Base-by-base conservation (phyloP, 306 rosid species). In the Vigna trinervia region DNA sequence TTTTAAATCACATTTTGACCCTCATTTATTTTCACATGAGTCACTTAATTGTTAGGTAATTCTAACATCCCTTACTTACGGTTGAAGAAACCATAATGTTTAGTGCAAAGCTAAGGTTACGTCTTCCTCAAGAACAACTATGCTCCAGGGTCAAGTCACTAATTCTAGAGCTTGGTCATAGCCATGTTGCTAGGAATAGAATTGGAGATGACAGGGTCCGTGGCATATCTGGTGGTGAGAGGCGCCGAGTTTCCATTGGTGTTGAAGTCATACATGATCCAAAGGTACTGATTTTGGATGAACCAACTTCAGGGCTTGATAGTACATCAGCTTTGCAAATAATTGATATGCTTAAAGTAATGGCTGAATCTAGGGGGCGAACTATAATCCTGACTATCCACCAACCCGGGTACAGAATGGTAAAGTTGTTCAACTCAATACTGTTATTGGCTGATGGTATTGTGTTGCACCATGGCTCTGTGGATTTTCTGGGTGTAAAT, bases 41-140 rank as follows among this genome's bases (percentile, higher is more conserved):
- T 23, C 26, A 23, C 26, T 22, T 22, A 22, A 22, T 17, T 0
- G 23, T 22, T 22, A 1, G 26, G 1, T 23, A 23, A 23, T 23
- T 23, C 26, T 23, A 23, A 23, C 22, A 20, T 17, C 19, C 19
- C 34, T 80, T 94, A 59, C 97, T 94, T 14, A 88, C 97, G 0
- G 96, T 94, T 43, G 90, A 92, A 83, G 98, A 94, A 89, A 94
- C 97, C 86, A 71, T 94, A 22, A 82, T 87, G 87, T 94, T 91
- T 59, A 90, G 94, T 38, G 94, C 93, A 70, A 73, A 84, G 74
- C 85, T 89, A 53, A 81, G 93, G 79, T 51, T 89, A 54, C 48
- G 85, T 75, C 80, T 83, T 77, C 79, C 90, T 34, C 85, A 56
- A 6, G 66, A 82, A 23, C 76, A 88, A 71, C 71, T 91, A 65